Conservation (phyloP, 257 asterid species). For the Salvia rosmarinus region DNA sequence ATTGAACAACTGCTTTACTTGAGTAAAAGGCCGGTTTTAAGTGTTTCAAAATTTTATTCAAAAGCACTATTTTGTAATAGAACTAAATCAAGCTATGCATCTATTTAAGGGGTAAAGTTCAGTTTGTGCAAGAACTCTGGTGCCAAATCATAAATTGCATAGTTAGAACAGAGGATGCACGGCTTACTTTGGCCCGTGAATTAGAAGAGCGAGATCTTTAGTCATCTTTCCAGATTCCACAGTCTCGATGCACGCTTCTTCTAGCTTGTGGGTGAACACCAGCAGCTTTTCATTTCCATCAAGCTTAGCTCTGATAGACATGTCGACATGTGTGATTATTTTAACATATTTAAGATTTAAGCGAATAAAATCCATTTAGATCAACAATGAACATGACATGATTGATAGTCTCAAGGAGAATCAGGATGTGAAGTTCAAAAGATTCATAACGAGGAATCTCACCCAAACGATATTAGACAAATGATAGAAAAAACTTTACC, state of each 20-base stretch:
- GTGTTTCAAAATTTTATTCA: not conserved
- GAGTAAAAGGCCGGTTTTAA: not conserved
- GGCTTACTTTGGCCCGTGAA: constrained; percentile 85
- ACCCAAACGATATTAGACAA: not conserved
- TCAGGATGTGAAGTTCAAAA: not conserved
- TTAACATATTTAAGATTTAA: constrained; percentile 1
- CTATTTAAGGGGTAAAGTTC: not conserved
- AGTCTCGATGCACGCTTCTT: constrained; percentile 79
- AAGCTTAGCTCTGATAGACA: constrained; percentile 69
- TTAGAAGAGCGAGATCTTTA: constrained; percentile 81
- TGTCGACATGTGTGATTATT: not conserved
- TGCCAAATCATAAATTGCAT: not conserved
- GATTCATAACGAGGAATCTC: not conserved
- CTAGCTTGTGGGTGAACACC: constrained; percentile 73
- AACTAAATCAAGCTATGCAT: not conserved
- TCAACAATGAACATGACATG: not conserved
- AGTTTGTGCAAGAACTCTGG: not conserved
- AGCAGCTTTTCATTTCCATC: constrained; percentile 69
- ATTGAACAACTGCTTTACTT: not conserved
- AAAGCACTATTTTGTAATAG: not conserved
- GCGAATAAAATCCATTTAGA: not conserved
- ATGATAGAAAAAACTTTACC: constrained; percentile 48
- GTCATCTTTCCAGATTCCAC: constrained; percentile 96
- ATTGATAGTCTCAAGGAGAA: not conserved
- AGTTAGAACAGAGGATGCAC: constrained; percentile 9